These are phyloP conservation scores for Eimeria brunetti DNA, from an alignment of 169 alveolate species.

Conservation along the genomic window DNA sequence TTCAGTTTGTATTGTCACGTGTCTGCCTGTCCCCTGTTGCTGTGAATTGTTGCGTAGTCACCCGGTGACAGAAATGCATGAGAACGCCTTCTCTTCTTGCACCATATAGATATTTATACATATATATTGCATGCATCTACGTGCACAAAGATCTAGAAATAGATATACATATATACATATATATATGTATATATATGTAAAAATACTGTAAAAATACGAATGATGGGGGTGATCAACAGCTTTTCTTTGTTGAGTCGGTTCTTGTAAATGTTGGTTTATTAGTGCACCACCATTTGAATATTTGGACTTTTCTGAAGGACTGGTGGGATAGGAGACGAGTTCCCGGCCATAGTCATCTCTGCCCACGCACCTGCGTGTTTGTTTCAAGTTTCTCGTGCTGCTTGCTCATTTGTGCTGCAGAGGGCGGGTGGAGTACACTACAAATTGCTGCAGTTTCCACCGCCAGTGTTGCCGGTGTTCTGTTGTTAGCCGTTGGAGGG, in stretches of 20 bases:
- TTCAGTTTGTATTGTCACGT: not conserved
- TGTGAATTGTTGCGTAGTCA: not conserved
- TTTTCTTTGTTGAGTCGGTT: not conserved
- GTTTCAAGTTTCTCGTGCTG: not conserved
- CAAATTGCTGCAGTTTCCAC: constrained; percentile 24
- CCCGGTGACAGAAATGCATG: not conserved
- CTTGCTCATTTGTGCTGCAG: not conserved
- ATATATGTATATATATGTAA: not conserved
- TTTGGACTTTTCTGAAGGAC: not conserved
- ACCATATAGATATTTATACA: no score
- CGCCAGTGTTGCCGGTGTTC: not conserved
- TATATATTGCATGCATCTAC: not conserved
- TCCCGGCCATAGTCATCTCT: not conserved
- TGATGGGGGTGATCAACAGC: not conserved
- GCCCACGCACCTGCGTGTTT: not conserved
- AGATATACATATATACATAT: not conserved
- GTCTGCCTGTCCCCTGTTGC: not conserved
- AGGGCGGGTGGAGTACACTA: not conserved
- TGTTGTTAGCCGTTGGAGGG: not conserved
- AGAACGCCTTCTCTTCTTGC: not conserved
- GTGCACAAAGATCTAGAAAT: not conserved
- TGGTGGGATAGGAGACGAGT: not conserved
- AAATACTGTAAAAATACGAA: not conserved
- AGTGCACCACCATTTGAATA: not conserved
- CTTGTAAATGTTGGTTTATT: not conserved